Evolutionary conservation across 192 early-diverging fungal species (phyloP), one percentile per base, ranked within the genome.

Genomic region (Gorgonomyces haynaldii): DNA sequence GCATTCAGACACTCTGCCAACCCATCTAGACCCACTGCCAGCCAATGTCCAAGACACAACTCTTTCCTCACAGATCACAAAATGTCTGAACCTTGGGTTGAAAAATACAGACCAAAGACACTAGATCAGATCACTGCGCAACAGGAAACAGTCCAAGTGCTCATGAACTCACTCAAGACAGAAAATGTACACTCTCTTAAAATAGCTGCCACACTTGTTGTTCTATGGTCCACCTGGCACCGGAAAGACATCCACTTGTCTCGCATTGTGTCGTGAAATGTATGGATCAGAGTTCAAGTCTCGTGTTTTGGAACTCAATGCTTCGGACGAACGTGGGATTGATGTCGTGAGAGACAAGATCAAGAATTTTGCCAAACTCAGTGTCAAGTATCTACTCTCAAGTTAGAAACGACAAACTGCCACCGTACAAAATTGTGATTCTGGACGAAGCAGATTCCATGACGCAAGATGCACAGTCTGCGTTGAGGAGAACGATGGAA

Each of bases 221-320:
- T 96, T 98, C 60, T 96, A 94, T 65, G 94, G 94, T n/a, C 90
- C 90, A 30, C 87, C 94, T 28, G 94, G 94, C 23, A 98, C 90
- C 0, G 94, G 94, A 57, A 98, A 98, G 61, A 98, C 94, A 2
- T 89, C 86, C 0, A 91, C 92, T 0, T 91, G 95, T 37, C 62
- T 98, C 17, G 94, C 94, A 0, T 66, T 95, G 30, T 78, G 88
- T 16, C 66, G 81, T n/a, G 84, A 87, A 46, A 60, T 89, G 31
- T 90, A 82, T 50, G 87, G 84, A 84, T 88, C 66, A 20, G 84
- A 84, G 37, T 73, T 81, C 44, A 83, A 78, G 50, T 58, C 66
- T 20, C 78, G 94, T 20, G 84, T 96, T 1, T 71, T 96, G 6
- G 94, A 97, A 61, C 66, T 97, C 20, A 97, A 97, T 62, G 94